Evolutionary conservation across 768 basidiomycete genomes (phyloP).

Genomic region (Naganishia kalamii): DNA sequence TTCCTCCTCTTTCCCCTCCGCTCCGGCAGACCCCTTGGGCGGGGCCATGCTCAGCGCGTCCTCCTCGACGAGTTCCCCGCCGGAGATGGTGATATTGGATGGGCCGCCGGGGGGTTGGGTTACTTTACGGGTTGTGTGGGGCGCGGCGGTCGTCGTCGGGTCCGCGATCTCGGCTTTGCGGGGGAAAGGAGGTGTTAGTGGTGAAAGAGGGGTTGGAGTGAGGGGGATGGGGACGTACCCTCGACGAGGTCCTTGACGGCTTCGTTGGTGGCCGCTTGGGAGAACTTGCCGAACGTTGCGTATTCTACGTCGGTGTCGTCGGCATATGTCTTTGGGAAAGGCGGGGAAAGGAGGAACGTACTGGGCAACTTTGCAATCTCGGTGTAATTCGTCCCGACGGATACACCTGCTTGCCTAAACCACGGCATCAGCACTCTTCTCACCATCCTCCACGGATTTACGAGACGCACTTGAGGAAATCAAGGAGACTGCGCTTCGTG

Average conservation of each 20-base stretch:
- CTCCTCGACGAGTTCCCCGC: constrained; percentile 42
- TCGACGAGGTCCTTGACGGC: constrained; percentile 46
- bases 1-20: not conserved
- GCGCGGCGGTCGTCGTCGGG: constrained; percentile 34
- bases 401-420: constrained; percentile 28
- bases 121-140: constrained; percentile 43
- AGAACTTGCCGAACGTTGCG: constrained; percentile 44
- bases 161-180: constrained; percentile 44
- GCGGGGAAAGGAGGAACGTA: constrained; percentile 23
- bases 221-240: constrained; percentile 24
- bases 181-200: not conserved
- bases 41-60: constrained; percentile 45
- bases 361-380: constrained; percentile 45
- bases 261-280: constrained; percentile 42
- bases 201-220: not conserved
- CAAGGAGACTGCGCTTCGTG: constrained; percentile 45
- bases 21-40: constrained; percentile 17
- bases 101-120: constrained; percentile 42
- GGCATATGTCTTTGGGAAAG: not conserved
- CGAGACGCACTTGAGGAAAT: constrained; percentile 44
- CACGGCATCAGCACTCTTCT: constrained; percentile 14
- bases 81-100: constrained; percentile 33
- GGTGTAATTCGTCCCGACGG: constrained; percentile 42
- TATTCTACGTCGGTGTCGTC: constrained; percentile 30
- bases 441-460: not conserved